Evolutionary conservation across 2,329 filamentous ascomycete species (phyloP).

Genomic region (Calcarisporium arbuscula): DNA sequence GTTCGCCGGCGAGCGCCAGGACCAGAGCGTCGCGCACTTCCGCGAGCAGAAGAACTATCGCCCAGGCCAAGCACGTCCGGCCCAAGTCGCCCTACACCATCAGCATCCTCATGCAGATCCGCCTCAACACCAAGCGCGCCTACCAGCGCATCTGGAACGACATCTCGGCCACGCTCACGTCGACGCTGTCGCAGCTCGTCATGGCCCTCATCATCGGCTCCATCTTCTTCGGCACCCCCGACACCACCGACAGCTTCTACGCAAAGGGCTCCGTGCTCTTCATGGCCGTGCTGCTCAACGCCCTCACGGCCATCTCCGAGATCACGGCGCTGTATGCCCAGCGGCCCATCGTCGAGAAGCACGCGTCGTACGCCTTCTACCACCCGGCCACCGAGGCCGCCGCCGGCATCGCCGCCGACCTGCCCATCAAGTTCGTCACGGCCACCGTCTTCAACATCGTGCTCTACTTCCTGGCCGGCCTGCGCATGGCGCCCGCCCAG

Average conservation of each 20-base stretch:
- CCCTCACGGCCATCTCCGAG: constrained; percentile 51
- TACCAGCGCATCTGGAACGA: constrained; percentile 49
- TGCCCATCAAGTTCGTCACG: constrained; percentile 51
- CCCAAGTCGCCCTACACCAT: constrained; percentile 53
- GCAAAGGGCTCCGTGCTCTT: constrained; percentile 52
- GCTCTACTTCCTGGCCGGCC: constrained; percentile 50
- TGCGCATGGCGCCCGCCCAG: constrained; percentile 51
- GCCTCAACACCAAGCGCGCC: constrained; percentile 42
- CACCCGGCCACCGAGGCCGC: constrained; percentile 47
- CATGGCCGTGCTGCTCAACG: constrained; percentile 54
- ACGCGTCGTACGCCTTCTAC: constrained; percentile 43
- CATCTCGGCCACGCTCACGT: constrained; percentile 38
- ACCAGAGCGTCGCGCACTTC: constrained; percentile 31
- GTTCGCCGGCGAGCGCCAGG: constrained; percentile 34
- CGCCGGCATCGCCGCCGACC: constrained; percentile 46
- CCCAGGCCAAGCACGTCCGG: constrained; percentile 47
- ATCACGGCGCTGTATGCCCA: constrained; percentile 39
- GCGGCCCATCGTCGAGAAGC: constrained; percentile 43
- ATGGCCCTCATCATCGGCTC: constrained; percentile 57
- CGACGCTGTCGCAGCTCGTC: constrained; percentile 41
- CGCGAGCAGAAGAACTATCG: constrained; percentile 41
- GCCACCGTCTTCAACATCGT: constrained; percentile 47
- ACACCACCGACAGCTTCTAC: constrained; percentile 46
- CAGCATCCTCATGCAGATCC: constrained; percentile 46
- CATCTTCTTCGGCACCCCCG: constrained; percentile 48